A percentile compares a stretch with the other conserved stretches of the same genome.
phyloP scores from a whole-genome alignment of 129 eudicot genomes.

The Centella asiatica region DNA sequence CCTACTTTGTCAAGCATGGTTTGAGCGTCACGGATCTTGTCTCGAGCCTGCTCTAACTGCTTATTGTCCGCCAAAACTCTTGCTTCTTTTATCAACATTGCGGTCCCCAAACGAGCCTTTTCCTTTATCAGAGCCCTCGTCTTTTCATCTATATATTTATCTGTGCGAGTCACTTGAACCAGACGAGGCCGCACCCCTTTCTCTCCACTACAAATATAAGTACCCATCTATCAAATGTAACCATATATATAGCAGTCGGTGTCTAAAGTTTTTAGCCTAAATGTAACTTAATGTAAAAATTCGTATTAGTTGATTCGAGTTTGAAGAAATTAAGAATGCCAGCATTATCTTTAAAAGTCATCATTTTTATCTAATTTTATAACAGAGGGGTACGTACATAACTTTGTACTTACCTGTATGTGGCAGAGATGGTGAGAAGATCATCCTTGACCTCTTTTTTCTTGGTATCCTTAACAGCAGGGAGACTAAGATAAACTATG shows the following conservation, averaged over 20 bases:
- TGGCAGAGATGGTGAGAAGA: conserved; percentile 4
- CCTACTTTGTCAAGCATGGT: neutral
- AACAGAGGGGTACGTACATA: no score
- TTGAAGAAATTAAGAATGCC: no score
- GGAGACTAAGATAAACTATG: conserved; percentile 14
- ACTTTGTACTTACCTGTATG: neutral
- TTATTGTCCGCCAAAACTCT: neutral
- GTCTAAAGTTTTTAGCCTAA: neutral
- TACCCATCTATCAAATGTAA: no score
- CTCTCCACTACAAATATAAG: neutral
- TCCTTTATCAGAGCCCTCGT: neutral
- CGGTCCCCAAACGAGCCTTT: neutral
- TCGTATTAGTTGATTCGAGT: neutral
- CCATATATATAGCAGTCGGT: no score
- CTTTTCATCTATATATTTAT: neutral
- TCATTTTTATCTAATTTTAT: no score
- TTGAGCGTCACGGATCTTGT: neutral
- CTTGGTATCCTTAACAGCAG: neutral
- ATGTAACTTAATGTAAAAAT: neutral
- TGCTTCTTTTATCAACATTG: neutral
- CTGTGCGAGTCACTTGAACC: neutral
- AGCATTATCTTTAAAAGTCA: no score
- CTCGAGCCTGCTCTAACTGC: neutral
- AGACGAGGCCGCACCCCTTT: no score
- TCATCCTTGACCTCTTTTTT: no score